These are phyloP conservation scores for Scheffersomyces insectosa DNA, from an alignment of 1,139 yeast species.

Conservation along the genomic window DNA sequence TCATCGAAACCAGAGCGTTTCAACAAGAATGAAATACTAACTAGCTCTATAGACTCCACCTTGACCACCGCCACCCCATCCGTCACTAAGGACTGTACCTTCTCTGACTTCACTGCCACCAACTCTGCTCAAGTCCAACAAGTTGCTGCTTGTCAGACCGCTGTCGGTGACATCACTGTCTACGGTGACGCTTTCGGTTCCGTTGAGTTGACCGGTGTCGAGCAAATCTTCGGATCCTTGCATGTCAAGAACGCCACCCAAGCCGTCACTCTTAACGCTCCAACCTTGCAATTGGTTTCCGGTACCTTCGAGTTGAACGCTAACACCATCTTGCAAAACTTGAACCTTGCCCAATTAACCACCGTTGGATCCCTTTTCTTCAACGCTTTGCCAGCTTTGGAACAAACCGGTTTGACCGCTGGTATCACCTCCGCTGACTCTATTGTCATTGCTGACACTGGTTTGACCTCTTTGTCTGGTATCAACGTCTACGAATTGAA, in stretches of 20 bases:
- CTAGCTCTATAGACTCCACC: constrained; percentile 38
- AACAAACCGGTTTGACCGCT: constrained; percentile 64
- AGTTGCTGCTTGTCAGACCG: constrained; percentile 72
- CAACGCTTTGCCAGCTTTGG: constrained; percentile 83
- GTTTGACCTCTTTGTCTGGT: constrained; percentile 76
- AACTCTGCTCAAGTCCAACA: constrained; percentile 76
- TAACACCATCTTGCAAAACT: constrained; percentile 65
- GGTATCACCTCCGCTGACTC: constrained; percentile 76
- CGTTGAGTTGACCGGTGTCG: constrained; percentile 57
- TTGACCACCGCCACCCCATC: constrained; percentile 52
- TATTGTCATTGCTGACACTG: constrained; percentile 83
- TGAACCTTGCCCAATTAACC: constrained; percentile 77
- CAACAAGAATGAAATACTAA: constrained; percentile 10
- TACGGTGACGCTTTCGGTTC: constrained; percentile 57
- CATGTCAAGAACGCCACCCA: constrained; percentile 62
- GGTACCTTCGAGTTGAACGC: constrained; percentile 64
- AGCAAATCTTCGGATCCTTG: constrained; percentile 76
- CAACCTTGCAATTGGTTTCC: constrained; percentile 70
- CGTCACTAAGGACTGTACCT: constrained; percentile 58
- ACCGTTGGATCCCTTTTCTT: constrained; percentile 79
- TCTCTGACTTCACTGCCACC: constrained; percentile 62
- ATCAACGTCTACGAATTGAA: constrained; percentile 72
- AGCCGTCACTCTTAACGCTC: constrained; percentile 70
- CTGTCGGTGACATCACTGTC: constrained; percentile 77
- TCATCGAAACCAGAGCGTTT: background rate